Evolutionary conservation across 257 asterid species (phyloP).

Genomic region (Nicotiana attenuata): DNA sequence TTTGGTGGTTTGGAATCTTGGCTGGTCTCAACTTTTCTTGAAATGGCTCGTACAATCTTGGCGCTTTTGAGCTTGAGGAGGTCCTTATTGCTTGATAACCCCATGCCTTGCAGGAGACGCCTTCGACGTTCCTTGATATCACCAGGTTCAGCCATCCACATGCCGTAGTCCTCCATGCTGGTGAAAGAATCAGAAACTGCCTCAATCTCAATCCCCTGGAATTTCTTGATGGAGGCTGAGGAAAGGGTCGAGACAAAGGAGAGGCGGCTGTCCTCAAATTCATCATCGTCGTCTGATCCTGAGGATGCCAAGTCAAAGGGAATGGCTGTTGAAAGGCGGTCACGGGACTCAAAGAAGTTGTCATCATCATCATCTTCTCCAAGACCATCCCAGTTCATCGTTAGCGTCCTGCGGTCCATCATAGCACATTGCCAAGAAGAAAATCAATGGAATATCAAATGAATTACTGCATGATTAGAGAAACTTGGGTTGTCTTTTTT

Average conservation of each 20-base stretch:
- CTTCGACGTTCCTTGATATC: conserved; percentile 74
- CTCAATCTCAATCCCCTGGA: conserved; percentile 17
- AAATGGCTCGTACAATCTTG: conserved; percentile 31
- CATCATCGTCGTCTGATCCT: conserved; percentile 50
- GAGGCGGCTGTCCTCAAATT: conserved; percentile 70
- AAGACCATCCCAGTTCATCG: conserved; percentile 86
- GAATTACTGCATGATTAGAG: background rate
- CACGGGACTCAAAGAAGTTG: conserved; percentile 59
- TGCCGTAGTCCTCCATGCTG: conserved; percentile 39
- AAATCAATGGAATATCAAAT: background rate
- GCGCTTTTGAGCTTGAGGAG: conserved; percentile 50
- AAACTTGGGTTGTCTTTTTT: background rate
- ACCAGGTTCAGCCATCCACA: conserved; percentile 96
- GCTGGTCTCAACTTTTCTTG: conserved; percentile 19
- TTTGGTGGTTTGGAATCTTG: conserved; percentile 15
- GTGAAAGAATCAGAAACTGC: conserved; percentile 18
- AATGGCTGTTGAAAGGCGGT: conserved; percentile 51
- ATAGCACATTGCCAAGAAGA: conserved; percentile 25
- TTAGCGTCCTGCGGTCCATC: conserved; percentile 67
- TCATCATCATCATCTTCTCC: conserved; percentile 74
- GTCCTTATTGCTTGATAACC: conserved; percentile 65
- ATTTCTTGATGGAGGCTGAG: conserved; percentile 30
- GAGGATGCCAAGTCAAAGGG: conserved; percentile 49
- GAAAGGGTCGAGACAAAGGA: conserved; percentile 66
- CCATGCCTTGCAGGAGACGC: conserved; percentile 88